Evolutionary conservation across 2,329 filamentous ascomycete species (phyloP), one percentile per base, ranked within the genome.

Genomic region (Biscogniauxia marginata): DNA sequence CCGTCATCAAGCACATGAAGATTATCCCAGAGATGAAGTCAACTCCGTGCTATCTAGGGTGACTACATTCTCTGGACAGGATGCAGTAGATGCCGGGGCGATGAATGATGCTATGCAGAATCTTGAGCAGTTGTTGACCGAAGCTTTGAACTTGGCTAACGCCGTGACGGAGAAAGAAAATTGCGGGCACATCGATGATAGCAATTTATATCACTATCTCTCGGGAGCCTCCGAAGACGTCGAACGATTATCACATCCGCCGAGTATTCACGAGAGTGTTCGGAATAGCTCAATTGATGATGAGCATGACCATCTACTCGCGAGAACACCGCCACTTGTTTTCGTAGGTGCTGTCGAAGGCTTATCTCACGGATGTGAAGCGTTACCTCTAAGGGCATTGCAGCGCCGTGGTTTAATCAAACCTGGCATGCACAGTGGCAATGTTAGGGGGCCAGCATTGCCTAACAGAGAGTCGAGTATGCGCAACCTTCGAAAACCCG

Each of bases 41-140:
- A 50, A 49, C 20, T 59, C 58, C 6, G 21, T 55, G 22, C 22
- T 48, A 20, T 67, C 65, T 13, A 59, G 59, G 30, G 63, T 64
- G 19, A 64, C 67, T 16, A 66, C 61, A 21, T 71, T 67, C 56
- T 70, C 69, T 1, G 55, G 52, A 6, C 25, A 67, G 52, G 66
- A 64, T 46, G 59, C 49, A 16, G 60, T 60, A 7, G 63, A 70
- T 44, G 60, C 49, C 8, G 54, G 56, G 16, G 60, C 61, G 8
- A 68, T 70, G 53, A 55, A 64, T 46, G 54, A 60, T 9, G 64
- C 65, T 4, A 60, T 71, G 62, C 47, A 60, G 19, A 74, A 80
- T 55, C 67, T 82, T 22, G 78, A 82, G 56, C 69, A 73, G 21
- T 72, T 82, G 18, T 63, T 82, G 5, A 74, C 70, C 25, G 78